Conservation (phyloP, 140 eudicot species). For the Senecio squalidus region DNA sequence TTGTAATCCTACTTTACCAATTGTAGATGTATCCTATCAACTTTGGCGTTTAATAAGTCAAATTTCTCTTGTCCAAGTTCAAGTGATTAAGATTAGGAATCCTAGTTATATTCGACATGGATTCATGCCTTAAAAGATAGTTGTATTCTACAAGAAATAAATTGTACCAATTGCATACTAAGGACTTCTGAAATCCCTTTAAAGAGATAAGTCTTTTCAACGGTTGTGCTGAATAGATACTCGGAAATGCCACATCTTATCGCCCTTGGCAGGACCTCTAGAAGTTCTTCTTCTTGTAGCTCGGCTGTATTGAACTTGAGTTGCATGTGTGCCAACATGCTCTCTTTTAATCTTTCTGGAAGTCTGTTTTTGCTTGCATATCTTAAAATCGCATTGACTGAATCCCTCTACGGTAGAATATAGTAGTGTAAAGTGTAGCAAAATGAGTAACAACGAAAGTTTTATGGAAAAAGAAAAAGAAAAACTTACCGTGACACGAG, state of each 20-base stretch:
- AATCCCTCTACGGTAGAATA: slow-evolving; percentile 52
- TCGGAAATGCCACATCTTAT: slow-evolving; percentile 85
- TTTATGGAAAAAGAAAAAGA: not conserved
- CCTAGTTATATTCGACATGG: no score
- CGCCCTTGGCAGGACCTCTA: slow-evolving; percentile 79
- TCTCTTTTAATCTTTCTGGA: slow-evolving; percentile 66
- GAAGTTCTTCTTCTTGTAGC: slow-evolving; percentile 83
- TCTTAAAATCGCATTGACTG: slow-evolving; percentile 66
- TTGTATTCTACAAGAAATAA: slow-evolving; percentile 6
- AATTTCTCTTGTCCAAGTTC: no score
- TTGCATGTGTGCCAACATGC: slow-evolving; percentile 86
- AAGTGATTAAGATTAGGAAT: no score
- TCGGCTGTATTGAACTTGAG: slow-evolving; percentile 88
- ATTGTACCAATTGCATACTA: slow-evolving; percentile 65
- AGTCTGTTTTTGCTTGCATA: no score
- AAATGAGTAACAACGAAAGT: no score
- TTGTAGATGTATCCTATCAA: slow-evolving; percentile 4
- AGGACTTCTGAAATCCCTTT: slow-evolving; percentile 73
- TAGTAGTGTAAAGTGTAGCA: not conserved
- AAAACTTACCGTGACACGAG: slow-evolving; percentile 56
- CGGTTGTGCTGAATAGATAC: slow-evolving; percentile 58
- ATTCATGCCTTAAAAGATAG: no score
- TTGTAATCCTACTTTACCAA: slow-evolving; percentile 62
- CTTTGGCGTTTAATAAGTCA: no score
- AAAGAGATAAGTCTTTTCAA: slow-evolving; percentile 75